phyloP scores from a whole-genome alignment of 495 filamentous ascomycete genomes.

The Choiromyces venosus region DNA sequence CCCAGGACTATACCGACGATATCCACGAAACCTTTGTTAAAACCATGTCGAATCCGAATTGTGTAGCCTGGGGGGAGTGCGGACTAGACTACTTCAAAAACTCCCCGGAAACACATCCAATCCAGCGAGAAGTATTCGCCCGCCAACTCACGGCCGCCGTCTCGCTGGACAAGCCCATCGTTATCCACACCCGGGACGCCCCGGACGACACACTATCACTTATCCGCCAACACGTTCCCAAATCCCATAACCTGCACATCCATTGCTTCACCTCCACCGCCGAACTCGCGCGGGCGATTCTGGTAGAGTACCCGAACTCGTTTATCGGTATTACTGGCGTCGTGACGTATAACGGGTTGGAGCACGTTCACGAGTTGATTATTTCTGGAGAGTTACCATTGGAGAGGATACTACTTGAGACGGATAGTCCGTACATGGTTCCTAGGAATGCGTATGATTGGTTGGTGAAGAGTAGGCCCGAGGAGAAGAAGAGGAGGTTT shows the following conservation, averaged over 20 bases:
- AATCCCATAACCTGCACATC: slow-evolving; percentile 29
- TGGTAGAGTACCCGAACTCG: slow-evolving; percentile 27
- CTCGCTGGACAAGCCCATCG: slow-evolving; percentile 21
- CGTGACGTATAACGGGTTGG: slow-evolving; percentile 14
- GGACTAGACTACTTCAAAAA: slow-evolving; percentile 37
- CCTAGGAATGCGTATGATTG: slow-evolving; percentile 27
- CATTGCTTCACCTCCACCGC: slow-evolving; percentile 35
- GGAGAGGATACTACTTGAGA: slow-evolving; percentile 31
- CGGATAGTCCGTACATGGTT: slow-evolving; percentile 35
- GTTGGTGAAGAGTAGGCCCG: slow-evolving; percentile 6
- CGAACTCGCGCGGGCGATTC: slow-evolving; percentile 15
- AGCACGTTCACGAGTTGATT: slow-evolving; percentile 12
- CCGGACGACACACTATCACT: slow-evolving; percentile 29
- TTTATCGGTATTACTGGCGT: slow-evolving; percentile 36
- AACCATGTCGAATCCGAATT: slow-evolving; percentile 56
- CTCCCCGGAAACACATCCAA: slow-evolving; percentile 6
- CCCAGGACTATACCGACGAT: slow-evolving; percentile 27
- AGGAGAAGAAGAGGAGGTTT: slow-evolving; percentile 17
- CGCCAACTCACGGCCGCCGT: slow-evolving; percentile 33
- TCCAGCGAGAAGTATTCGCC: slow-evolving; percentile 26
- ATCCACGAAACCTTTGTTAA: slow-evolving; percentile 16
- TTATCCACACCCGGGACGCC: slow-evolving; percentile 33
- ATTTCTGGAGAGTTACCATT: slow-evolving; percentile 23
- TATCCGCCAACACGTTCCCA: slow-evolving; percentile 23
- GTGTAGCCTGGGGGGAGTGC: slow-evolving; percentile 53